phyloP scores from a whole-genome alignment of 176 grass and related monocot species.

The Poa annua region DNA sequence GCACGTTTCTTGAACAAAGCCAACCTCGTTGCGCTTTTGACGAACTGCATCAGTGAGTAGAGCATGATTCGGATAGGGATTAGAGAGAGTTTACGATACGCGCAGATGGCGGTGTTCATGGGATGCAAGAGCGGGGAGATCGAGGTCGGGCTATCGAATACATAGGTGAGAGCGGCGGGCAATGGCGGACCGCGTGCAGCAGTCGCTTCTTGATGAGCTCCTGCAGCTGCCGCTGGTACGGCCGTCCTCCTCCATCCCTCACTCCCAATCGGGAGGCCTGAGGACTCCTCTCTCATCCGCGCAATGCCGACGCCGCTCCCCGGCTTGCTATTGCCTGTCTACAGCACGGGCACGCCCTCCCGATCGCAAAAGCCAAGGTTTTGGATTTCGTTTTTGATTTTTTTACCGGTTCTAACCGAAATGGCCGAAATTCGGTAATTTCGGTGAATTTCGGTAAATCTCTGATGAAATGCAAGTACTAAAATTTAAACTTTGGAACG shows the following conservation, averaged over 20 bases:
- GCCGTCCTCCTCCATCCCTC: slow-evolving; percentile 53
- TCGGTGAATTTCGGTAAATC: too few species aligned
- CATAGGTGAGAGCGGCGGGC: not conserved
- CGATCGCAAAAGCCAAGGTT: not conserved
- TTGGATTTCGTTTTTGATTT: too few species aligned
- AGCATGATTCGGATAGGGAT: too few species aligned
- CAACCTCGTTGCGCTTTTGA: not conserved
- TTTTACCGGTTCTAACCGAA: too few species aligned
- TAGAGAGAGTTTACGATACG: not conserved
- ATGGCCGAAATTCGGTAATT: too few species aligned
- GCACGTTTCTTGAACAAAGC: slow-evolving; percentile 26
- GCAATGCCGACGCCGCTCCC: not conserved
- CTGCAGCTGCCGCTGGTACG: slow-evolving; percentile 30
- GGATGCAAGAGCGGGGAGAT: slow-evolving; percentile 79
- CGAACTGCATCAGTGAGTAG: not conserved
- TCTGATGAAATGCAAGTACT: too few species aligned
- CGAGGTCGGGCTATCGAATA: slow-evolving; percentile 62
- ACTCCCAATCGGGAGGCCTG: slow-evolving; percentile 58
- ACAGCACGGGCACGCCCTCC: slow-evolving; percentile 34
- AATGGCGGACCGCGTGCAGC: slow-evolving; percentile 46
- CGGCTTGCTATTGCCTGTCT: not conserved
- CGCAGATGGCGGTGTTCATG: slow-evolving; percentile 77
- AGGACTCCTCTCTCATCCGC: slow-evolving; percentile 49
- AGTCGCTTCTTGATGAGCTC: slow-evolving; percentile 50
- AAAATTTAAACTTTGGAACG: too few species aligned